Evolutionary conservation across 164 flowering plant species (phyloP), one percentile per base, ranked within the genome.

Genomic region (Vitis amurensis): DNA sequence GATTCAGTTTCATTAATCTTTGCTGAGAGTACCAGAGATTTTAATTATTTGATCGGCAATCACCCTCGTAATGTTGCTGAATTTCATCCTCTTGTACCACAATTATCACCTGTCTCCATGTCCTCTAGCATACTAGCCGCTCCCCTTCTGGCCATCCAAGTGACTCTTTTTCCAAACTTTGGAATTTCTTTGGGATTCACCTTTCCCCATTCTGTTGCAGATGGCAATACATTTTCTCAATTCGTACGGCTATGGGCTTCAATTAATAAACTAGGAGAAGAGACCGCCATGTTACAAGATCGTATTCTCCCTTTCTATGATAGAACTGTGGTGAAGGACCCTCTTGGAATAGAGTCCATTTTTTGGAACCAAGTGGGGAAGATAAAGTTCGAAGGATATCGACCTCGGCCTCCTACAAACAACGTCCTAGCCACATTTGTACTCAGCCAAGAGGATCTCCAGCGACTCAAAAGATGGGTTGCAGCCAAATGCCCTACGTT

Each of bases 241-340:
- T 85, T 85, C 69, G 17, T 85, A 66, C 77, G 76, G 56, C 17
- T 71, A 3, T 85, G 88, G 88, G 83, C 81, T 2, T 65, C 72
- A 8, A 17, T 73, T 62, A 69, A 50, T 60, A 66, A 55, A 37
- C 5, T 71, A 10, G 49, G 30, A 14, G 30, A 58, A 1, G 59
- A 23, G 27, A 23, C 27, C 27, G 27, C 27, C 27, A 23, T 23
- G 27, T 23, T 23, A 23, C 27, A 23, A 23, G 17, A 37, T 13
- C 17, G 17, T 11, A 27, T 37, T 12, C 9, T 19, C 37, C 76
- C 76, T 0, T 50, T 61, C 50, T 47, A 23, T 65, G 72, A 64
- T 30, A 9, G 79, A 50, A 51, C 12, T 7, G 19, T 29, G 49
- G 56, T 77, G 52, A 7, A 60, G 30, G 76, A 68, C 67, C 79